These are phyloP conservation scores for Vitis hybrid DNA, from an alignment of 177 flowering plant species.

Conservation along the genomic window DNA sequence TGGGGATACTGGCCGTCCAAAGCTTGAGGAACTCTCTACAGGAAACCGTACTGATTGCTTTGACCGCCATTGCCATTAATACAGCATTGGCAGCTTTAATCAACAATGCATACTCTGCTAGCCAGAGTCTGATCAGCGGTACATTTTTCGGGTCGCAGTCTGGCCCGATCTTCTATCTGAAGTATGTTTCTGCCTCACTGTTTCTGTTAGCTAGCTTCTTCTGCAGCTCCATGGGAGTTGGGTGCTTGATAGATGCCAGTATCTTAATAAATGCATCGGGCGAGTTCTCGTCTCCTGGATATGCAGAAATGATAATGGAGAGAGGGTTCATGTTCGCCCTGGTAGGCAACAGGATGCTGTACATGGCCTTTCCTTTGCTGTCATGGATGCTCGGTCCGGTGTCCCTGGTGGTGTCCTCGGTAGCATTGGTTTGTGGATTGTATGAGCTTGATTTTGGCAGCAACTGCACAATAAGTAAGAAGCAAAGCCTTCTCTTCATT, in stretches of 20 bases:
- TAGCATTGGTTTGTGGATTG: conserved; percentile 53
- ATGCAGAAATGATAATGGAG: conserved; percentile 37
- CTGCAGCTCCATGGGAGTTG: conserved; percentile 67
- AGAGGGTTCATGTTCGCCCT: conserved; percentile 54
- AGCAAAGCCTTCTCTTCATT: background rate
- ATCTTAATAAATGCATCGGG: conserved; percentile 42
- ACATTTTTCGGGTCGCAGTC: conserved; percentile 43
- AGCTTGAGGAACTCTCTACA: conserved; percentile 68
- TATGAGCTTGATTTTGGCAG: conserved; percentile 53
- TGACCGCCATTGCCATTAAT: conserved; percentile 44
- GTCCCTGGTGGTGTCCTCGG: conserved; percentile 45
- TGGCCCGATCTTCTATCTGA: conserved; percentile 30
- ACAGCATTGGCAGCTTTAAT: conserved; percentile 55
- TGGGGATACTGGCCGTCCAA: conserved; percentile 61
- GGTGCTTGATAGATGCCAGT: conserved; percentile 50
- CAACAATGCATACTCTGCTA: conserved; percentile 61
- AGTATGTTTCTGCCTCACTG: conserved; percentile 49
- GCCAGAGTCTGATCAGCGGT: conserved; percentile 23
- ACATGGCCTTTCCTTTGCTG: conserved; percentile 48
- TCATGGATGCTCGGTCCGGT: conserved; percentile 78
- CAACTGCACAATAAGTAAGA: background rate
- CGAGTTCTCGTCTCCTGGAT: conserved; percentile 11
- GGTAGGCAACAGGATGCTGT: conserved; percentile 54
- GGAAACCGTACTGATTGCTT: conserved; percentile 50
- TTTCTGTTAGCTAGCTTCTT: conserved; percentile 56